Base-by-base conservation (phyloP, 1,139 yeast genomes). In the Geotrichum carabidarum region DNA sequence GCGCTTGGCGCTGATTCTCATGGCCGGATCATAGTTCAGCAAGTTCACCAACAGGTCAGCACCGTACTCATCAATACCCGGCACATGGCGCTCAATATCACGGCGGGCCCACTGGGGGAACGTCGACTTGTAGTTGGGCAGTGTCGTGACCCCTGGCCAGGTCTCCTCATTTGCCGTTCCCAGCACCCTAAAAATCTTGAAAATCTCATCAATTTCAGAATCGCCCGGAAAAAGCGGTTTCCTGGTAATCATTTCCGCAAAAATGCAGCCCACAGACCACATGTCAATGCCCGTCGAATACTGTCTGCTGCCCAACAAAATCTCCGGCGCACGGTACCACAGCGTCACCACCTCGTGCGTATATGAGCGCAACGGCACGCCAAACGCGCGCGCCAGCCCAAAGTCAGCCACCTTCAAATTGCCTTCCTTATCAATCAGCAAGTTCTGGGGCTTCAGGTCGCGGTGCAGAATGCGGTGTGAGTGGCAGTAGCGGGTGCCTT, bases 241-340 rank as follows among this genome's bases (percentile, higher is more conserved):
- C 60, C 99, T 79, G 67, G 91, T 89, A 63, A 94, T 93, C 98
- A 93, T 91, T 71, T 93, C 99, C 5, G 98, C 99, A 73, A 94
- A 93, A 56, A 93, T 93, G 71, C 98, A 91, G 22, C 99, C 99
- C 57, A 90, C 88, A 15, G 96, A 88, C 99, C 99, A 93, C 85
- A 94, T 90, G 70, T 93, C 99, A 50, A 93, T 98, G 31, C 98
- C 98, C 0, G 98, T 93, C 51, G 96, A 88, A 71, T 93, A 93
- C 71, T 93, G 98, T 62, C 95, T 89, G 27, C 98, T 97, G 35
- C 99, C 99, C 42, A 93, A 77, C 60, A 93, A 76, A 58, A 93
- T 89, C 69, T 93, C 99, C 0, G 99, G 99, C 0, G 98, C 91
- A 62, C 99, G 79, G 72, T 93, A 93, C 99, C 99, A 93, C 63